Base-by-base conservation (phyloP, 2,329 filamentous ascomycete species). In the Thielaviopsis populi region DNA sequence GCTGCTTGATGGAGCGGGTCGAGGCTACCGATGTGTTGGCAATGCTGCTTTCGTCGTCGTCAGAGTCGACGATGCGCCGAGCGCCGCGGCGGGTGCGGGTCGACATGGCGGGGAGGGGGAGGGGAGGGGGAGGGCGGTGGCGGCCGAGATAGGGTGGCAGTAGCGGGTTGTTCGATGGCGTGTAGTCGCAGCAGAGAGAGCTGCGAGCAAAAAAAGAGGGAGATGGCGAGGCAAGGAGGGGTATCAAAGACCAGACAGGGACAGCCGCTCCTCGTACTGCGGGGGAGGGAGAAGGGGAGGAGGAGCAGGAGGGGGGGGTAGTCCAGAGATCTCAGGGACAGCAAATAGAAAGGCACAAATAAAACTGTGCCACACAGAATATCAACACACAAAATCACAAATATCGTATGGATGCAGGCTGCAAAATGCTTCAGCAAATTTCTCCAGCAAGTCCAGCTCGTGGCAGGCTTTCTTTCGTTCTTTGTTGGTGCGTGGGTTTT, bases 11-110 rank as follows among this genome's bases (percentile, higher is more conserved):
- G 42, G 58, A 56, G 37, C 63, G 59, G 30, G 63, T 61, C 30
- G 63, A 65, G 33, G 63, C 61, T 15, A 62, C 63, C 2, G 64
- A 63, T 33, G 48, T 59, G 43, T 69, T 72, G 50, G 72, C 76
- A 61, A 82, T 79, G 70, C 82, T 78, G 67, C 80, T 77, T 69
- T 82, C 77, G 46, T 79, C 74, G 65, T 95, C 89, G 50, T 92
- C 89, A 8, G 85, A 90, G 59, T 95, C 80, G 61, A 87, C 83
- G 69, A 85, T 87, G 69, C 86, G 64, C 37, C 64, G 61, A 30
- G 61, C 61, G 74, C 70, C 75, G 70, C 63, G 74, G 70, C 60
- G 74, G 71, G 46, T 63, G 64, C 75, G 75, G 62, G 76, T 72
- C 66, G 75, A 72, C 74, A 76, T 75, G 66, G 70, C 69, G 30